These are phyloP conservation scores for Termitomyces sp. DNA, from an alignment of 768 basidiomycete species.

Conservation along the genomic window DNA sequence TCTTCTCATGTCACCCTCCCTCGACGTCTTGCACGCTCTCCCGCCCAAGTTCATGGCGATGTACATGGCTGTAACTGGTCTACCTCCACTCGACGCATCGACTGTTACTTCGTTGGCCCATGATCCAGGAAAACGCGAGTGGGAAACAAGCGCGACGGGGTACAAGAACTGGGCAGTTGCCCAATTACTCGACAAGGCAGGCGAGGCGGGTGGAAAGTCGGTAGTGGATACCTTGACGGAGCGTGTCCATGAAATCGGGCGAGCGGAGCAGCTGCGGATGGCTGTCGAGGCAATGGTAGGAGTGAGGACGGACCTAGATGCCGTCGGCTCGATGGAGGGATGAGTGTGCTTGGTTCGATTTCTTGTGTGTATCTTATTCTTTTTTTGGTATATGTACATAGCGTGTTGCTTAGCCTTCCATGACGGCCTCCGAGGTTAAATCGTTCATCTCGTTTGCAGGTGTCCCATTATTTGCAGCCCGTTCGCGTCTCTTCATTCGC, in stretches of 20 bases:
- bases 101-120: conserved; percentile 34
- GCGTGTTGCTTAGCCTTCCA: background rate
- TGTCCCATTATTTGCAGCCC: conserved; percentile 13
- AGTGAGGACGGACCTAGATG: background rate
- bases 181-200: conserved; percentile 38
- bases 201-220: conserved; percentile 15
- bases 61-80: conserved; percentile 42
- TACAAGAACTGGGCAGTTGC: conserved; percentile 76
- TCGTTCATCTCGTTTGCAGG: background rate
- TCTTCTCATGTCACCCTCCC: conserved; percentile 35
- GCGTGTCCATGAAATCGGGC: conserved; percentile 19
- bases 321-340: background rate
- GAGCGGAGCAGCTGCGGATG: conserved; percentile 20
- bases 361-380: background rate
- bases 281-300: background rate
- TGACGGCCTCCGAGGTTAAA: background rate
- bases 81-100: conserved; percentile 39
- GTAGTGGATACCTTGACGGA: conserved; percentile 19
- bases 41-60: conserved; percentile 36
- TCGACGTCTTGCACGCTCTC: conserved; percentile 33
- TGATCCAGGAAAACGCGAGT: conserved; percentile 65
- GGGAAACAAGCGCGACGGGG: conserved; percentile 72
- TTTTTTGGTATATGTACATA: background rate
- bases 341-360: background rate
- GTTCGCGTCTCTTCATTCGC: conserved; percentile 40